phyloP scores from a whole-genome alignment of 148 eudicot species.

The Vaccinium corymbosum region DNA sequence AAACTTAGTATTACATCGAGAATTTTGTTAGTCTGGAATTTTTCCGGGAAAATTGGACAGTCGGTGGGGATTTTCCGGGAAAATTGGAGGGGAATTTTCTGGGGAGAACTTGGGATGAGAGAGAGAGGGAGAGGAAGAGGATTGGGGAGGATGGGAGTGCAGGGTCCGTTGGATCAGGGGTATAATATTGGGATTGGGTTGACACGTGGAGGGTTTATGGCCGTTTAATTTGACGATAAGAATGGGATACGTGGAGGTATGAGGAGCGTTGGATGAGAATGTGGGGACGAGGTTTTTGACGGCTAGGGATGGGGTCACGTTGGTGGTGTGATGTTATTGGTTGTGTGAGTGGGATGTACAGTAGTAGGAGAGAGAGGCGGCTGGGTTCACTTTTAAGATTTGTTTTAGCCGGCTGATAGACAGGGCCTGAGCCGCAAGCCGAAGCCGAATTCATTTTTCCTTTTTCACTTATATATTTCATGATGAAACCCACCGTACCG shows the following conservation, averaged over 20 bases:
- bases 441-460: background rate
- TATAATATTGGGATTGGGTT: slow-evolving; percentile 14
- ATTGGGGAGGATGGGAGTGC: background rate
- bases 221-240: slow-evolving; percentile 32
- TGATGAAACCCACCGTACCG: no score
- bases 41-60: slow-evolving; percentile 8
- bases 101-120: background rate
- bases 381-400: background rate
- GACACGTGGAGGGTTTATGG: slow-evolving; percentile 26
- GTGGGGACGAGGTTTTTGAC: slow-evolving; percentile 18
- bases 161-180: slow-evolving; percentile 22
- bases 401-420: background rate
- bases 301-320: slow-evolving; percentile 2
- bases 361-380: background rate
- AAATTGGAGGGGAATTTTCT: background rate
- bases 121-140: background rate
- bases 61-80: background rate
- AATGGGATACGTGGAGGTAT: slow-evolving; percentile 13
- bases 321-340: background rate
- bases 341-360: background rate
- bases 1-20: background rate
- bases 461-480: no score
- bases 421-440: background rate
- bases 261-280: slow-evolving; percentile 16
- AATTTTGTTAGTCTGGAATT: background rate